A percentile compares a stretch with the other conserved stretches of the same genome.
Evolutionary conservation across 2,329 filamentous ascomycete species (phyloP).

Genomic region (Elsinoe batatas): DNA sequence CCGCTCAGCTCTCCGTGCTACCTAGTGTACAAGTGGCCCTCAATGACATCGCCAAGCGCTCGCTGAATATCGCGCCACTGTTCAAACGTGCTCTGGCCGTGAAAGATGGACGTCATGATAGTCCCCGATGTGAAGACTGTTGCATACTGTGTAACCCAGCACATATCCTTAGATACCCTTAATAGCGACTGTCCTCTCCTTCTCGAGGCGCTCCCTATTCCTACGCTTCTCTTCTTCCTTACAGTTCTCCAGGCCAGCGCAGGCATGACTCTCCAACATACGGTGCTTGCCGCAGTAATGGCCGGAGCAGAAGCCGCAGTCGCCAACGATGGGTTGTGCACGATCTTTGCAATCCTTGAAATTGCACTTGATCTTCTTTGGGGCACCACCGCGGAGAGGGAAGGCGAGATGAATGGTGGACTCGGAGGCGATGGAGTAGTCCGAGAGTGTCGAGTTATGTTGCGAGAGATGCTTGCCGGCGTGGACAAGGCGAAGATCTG

Average conservation of each 20-base stretch:
- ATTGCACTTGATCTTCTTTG: slow-evolving; percentile 73
- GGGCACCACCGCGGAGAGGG: slow-evolving; percentile 49
- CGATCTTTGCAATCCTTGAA: slow-evolving; percentile 82
- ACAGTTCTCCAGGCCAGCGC: slow-evolving; percentile 86
- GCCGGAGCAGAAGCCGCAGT: slow-evolving; percentile 89
- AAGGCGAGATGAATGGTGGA: slow-evolving; percentile 45
- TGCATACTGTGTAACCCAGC: neutral
- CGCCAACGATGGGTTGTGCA: slow-evolving; percentile 87
- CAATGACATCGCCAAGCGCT: slow-evolving; percentile 8
- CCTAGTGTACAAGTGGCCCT: slow-evolving; percentile 9
- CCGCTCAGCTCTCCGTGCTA: slow-evolving; percentile 12
- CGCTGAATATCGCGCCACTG: slow-evolving; percentile 1
- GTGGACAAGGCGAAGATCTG: slow-evolving; percentile 46
- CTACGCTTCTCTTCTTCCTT: slow-evolving; percentile 94
- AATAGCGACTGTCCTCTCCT: slow-evolving; percentile 87
- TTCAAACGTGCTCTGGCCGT: neutral
- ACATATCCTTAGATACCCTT: slow-evolving; percentile 57
- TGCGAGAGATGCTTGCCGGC: slow-evolving; percentile 47
- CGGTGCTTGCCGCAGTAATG: slow-evolving; percentile 94
- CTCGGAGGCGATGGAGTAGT: slow-evolving; percentile 41
- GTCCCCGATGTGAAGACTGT: neutral
- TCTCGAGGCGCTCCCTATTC: slow-evolving; percentile 85
- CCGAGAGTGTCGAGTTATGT: slow-evolving; percentile 34
- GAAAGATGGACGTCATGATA: neutral
- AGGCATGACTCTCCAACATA: slow-evolving; percentile 88